Conservation (phyloP, 352 stramenopile species). For the Globisporangium nagaii region DNA sequence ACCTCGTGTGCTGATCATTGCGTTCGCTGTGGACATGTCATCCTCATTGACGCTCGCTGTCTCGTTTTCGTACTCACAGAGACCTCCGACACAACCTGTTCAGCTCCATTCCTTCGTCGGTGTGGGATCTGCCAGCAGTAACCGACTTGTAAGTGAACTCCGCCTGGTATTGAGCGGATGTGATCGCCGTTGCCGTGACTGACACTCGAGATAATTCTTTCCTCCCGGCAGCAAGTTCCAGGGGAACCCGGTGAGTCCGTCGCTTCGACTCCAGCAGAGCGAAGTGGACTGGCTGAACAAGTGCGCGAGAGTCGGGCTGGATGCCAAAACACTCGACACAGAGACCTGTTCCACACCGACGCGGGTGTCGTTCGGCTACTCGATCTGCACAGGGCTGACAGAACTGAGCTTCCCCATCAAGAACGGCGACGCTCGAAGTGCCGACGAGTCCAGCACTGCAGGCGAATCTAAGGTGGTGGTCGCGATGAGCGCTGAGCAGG, state of each 20-base stretch:
- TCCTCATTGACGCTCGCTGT: background rate
- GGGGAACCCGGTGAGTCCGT: background rate
- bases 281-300: constrained; percentile 2
- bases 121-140: constrained; percentile 1
- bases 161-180: no score
- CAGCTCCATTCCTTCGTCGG: background rate
- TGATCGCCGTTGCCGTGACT: no score
- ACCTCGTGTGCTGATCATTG: no score
- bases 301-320: background rate
- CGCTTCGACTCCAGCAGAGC: background rate
- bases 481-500: background rate
- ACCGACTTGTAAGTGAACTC: constrained; percentile 9
- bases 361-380: background rate
- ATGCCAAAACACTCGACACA: background rate
- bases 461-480: background rate
- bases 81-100: constrained; percentile 7
- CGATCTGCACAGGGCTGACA: background rate
- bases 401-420: background rate
- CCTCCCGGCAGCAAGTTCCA: constrained; percentile 9
- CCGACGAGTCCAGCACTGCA: background rate
- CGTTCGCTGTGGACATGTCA: no score
- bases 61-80: background rate
- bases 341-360: background rate
- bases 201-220: background rate
- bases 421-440: background rate